phyloP scores from a whole-genome alignment of 2,329 filamentous ascomycete species.

The Peltaster fructicola region DNA sequence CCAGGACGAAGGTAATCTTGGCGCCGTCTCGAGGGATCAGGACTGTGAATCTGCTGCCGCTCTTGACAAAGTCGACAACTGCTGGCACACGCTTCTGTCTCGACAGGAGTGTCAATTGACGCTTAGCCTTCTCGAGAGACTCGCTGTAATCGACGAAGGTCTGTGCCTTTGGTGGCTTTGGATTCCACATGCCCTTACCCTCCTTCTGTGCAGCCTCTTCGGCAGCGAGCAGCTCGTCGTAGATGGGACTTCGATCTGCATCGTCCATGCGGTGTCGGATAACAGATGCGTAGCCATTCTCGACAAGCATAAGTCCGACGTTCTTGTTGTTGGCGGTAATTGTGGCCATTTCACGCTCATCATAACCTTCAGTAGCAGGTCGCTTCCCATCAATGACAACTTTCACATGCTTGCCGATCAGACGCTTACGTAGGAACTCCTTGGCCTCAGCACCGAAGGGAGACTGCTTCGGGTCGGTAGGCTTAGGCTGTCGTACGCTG shows the following conservation, averaged over 20 bases:
- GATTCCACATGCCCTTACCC: constrained; percentile 87
- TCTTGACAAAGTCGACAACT: constrained; percentile 93
- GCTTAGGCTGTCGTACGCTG: constrained; percentile 84
- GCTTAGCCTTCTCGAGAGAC: constrained; percentile 84
- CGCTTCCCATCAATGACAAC: constrained; percentile 81
- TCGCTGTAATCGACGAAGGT: constrained; percentile 83
- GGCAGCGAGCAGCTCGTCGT: constrained; percentile 69
- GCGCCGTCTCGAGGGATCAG: constrained; percentile 82
- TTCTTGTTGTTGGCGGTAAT: constrained; percentile 74
- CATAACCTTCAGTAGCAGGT: constrained; percentile 74
- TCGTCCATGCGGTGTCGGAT: constrained; percentile 92
- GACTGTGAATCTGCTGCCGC: constrained; percentile 85
- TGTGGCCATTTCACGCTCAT: constrained; percentile 87
- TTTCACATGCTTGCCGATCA: constrained; percentile 92
- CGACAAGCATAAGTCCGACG: constrained; percentile 66
- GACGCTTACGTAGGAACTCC: constrained; percentile 80
- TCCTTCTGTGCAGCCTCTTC: constrained; percentile 70
- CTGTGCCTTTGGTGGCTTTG: constrained; percentile 69
- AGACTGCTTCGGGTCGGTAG: constrained; percentile 67
- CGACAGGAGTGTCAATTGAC: constrained; percentile 72
- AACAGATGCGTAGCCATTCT: constrained; percentile 82
- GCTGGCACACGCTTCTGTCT: constrained; percentile 85
- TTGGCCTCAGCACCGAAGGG: constrained; percentile 88
- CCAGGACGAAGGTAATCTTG: constrained; percentile 88
- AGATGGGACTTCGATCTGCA: constrained; percentile 81